Percentiles rank a stretch among this genome's conserved stretches.
Evolutionary conservation across 768 basidiomycete genomes (phyloP).

Genomic region (Rhizopogon rudus): DNA sequence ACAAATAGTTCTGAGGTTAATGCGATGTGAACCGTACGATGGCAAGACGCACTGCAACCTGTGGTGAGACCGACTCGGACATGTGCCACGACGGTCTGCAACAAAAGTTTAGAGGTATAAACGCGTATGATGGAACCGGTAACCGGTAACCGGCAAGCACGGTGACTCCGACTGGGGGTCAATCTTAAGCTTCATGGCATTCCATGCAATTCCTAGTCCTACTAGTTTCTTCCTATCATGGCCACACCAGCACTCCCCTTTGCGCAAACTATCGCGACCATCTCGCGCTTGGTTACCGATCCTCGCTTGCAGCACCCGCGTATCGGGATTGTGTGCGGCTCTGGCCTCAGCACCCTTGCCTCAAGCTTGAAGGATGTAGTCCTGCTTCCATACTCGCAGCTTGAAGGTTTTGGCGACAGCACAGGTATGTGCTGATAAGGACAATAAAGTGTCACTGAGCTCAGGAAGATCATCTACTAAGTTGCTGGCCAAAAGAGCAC

Average conservation of each 20-base stretch:
- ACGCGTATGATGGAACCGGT: no score
- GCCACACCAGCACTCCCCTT: neutral
- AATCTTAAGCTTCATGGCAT: no score
- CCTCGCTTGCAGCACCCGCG: constrained; percentile 45
- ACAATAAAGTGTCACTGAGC: neutral
- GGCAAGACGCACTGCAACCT: neutral
- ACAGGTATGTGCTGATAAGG: constrained; percentile 48
- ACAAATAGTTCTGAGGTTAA: neutral
- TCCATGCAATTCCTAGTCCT: no score
- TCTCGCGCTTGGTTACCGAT: constrained; percentile 13
- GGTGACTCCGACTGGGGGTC: no score
- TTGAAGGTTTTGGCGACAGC: constrained; percentile 73
- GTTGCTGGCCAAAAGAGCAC: constrained; percentile 80
- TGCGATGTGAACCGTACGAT: neutral
- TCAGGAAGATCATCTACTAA: constrained; percentile 20
- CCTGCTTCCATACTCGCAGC: constrained; percentile 56
- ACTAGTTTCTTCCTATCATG: neutral
- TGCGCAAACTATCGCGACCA: neutral
- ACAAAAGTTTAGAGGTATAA: no score
- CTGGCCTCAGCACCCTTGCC: constrained; percentile 75
- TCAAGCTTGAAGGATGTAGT: constrained; percentile 51
- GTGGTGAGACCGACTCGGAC: neutral
- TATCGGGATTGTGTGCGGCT: constrained; percentile 85
- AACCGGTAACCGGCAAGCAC: no score
- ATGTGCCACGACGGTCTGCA: no score